Conservation (phyloP, 345 rosid species). For the Draba incana region DNA sequence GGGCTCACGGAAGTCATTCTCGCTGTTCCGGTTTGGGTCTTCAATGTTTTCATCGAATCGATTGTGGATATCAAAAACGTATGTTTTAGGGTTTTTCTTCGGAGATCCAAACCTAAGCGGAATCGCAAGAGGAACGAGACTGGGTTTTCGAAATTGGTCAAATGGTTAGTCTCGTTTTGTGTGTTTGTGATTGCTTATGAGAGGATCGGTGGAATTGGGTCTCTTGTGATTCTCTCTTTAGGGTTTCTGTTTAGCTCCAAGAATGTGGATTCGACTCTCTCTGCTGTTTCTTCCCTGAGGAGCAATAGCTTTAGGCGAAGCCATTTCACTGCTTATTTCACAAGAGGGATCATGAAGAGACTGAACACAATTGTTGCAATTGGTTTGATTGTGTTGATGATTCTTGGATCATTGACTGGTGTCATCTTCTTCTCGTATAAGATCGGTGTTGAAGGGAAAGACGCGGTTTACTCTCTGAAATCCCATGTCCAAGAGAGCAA, state of each 20-base stretch:
- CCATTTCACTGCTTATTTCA: slow-evolving; percentile 66
- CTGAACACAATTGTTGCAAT: slow-evolving; percentile 77
- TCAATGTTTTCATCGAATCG: slow-evolving; percentile 73
- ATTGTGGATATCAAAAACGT: slow-evolving; percentile 73
- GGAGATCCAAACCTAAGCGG: slow-evolving; percentile 52
- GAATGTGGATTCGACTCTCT: slow-evolving; percentile 65
- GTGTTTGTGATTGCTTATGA: slow-evolving; percentile 84
- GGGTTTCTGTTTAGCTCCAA: slow-evolving; percentile 70
- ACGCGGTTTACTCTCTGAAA: slow-evolving; percentile 75
- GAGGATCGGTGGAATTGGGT: slow-evolving; percentile 66
- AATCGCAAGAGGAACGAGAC: slow-evolving; percentile 46
- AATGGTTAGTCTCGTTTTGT: slow-evolving; percentile 80
- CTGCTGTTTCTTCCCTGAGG: slow-evolving; percentile 73
- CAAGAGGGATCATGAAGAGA: slow-evolving; percentile 72
- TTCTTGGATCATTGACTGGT: slow-evolving; percentile 69
- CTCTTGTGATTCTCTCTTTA: slow-evolving; percentile 60
- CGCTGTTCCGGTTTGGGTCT: slow-evolving; percentile 78
- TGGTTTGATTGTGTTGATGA: slow-evolving; percentile 86
- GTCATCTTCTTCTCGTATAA: slow-evolving; percentile 84
- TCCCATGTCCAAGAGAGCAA: slow-evolving; percentile 84
- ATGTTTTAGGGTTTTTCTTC: slow-evolving; percentile 54
- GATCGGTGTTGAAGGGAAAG: slow-evolving; percentile 93
- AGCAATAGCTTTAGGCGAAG: slow-evolving; percentile 65
- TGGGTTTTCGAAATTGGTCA: slow-evolving; percentile 73
- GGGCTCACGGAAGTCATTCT: slow-evolving; percentile 93